Evolutionary conservation across 805 yeast species (phyloP).

Genomic region (Zygoascus ofunaensis): DNA sequence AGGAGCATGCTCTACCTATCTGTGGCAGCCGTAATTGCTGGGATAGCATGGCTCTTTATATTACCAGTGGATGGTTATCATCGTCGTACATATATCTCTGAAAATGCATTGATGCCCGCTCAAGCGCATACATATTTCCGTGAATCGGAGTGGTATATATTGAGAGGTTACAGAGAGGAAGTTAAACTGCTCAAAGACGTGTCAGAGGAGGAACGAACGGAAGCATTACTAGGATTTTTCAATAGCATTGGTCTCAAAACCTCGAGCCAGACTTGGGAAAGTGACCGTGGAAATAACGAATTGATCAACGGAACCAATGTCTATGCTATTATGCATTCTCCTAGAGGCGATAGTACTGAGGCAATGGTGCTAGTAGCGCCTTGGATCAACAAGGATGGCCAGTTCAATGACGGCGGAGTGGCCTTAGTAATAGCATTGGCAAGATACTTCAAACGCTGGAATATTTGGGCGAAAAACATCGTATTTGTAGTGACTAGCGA

Average conservation of each 20-base stretch:
- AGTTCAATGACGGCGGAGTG: constrained; percentile 70
- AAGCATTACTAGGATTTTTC: constrained; percentile 48
- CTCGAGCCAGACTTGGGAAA: constrained; percentile 33
- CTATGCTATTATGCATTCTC: constrained; percentile 83
- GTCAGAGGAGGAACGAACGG: constrained; percentile 33
- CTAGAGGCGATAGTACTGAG: constrained; percentile 93
- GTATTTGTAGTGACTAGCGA: constrained; percentile 76
- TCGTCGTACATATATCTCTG: constrained; percentile 79
- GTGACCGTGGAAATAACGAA: constrained; percentile 19
- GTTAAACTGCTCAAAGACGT: constrained; percentile 30
- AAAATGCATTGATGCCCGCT: constrained; percentile 94
- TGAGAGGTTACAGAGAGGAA: constrained; percentile 74
- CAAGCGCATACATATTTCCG: constrained; percentile 88
- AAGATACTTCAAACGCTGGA: constrained; percentile 72
- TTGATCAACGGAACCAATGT: constrained; percentile 37
- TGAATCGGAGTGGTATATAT: constrained; percentile 88
- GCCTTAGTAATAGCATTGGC: constrained; percentile 65
- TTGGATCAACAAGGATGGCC: constrained; percentile 61
- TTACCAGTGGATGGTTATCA: constrained; percentile 77
- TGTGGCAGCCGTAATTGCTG: constrained; percentile 26
- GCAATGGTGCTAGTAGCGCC: constrained; percentile 88
- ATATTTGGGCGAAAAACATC: constrained; percentile 92
- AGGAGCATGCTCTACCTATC: constrained; percentile 25
- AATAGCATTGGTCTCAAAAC: constrained; percentile 65
- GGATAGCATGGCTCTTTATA: constrained; percentile 46